These are phyloP conservation scores for Fraxinus velutina DNA, from an alignment of 305 asterid genomes.

Conservation along the genomic window DNA sequence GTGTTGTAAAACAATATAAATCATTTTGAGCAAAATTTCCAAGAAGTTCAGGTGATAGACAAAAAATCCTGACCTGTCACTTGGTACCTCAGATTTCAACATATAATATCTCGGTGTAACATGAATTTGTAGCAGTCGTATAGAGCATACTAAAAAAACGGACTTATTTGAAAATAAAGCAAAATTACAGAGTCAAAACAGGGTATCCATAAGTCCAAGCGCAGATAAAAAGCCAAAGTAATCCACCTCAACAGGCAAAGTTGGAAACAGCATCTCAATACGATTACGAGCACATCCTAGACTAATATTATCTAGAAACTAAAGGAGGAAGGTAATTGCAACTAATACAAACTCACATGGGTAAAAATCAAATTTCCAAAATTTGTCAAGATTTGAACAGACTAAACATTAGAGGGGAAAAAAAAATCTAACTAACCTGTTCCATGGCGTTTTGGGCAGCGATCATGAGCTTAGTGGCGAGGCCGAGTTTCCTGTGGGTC, in stretches of 20 bases:
- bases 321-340: neutral
- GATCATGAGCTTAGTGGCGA: slow-evolving; percentile 97
- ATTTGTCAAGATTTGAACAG: neutral
- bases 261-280: neutral
- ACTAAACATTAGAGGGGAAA: neutral
- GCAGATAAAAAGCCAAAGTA: neutral
- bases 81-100: neutral
- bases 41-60: neutral
- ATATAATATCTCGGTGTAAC: neutral
- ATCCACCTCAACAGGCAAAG: neutral
- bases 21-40: neutral
- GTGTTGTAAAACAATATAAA: neutral
- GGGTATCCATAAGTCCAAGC: neutral
- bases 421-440: slow-evolving; percentile 43
- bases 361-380: neutral
- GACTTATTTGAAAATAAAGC: neutral
- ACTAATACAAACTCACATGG: neutral
- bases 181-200: neutral
- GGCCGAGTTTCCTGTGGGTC: slow-evolving; percentile 91
- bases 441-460: slow-evolving; percentile 99
- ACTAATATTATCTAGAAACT: neutral
- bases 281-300: neutral
- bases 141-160: neutral
- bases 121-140: neutral
- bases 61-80: neutral